Percentiles rank a stretch among this genome's conserved stretches.
Conservation (phyloP, 2,329 filamentous ascomycete species). For the Karstenula rhodostoma region DNA sequence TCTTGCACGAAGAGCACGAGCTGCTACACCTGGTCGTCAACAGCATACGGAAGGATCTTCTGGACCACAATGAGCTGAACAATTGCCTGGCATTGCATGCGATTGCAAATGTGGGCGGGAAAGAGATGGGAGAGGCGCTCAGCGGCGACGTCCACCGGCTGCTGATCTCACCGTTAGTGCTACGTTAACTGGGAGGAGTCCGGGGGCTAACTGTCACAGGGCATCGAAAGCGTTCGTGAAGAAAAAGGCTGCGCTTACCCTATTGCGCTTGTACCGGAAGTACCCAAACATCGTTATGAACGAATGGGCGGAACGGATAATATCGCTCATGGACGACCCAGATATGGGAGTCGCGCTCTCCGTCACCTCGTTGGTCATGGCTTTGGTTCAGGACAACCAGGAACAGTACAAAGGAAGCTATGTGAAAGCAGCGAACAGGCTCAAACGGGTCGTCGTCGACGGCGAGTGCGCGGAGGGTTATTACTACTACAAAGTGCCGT, state of each 20-base stretch:
- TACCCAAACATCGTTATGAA: slow-evolving; percentile 91
- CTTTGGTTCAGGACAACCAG: slow-evolving; percentile 90
- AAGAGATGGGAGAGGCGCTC: slow-evolving; percentile 96
- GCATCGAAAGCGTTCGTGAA: slow-evolving; percentile 97
- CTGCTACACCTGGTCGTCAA: slow-evolving; percentile 96
- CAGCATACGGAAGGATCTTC: slow-evolving; percentile 94
- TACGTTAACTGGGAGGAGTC: background rate
- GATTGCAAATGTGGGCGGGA: slow-evolving; percentile 95
- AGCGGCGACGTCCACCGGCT: slow-evolving; percentile 91
- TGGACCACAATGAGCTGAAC: slow-evolving; percentile 95
- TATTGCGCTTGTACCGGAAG: slow-evolving; percentile 93
- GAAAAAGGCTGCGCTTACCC: slow-evolving; percentile 95
- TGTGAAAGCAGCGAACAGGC: slow-evolving; percentile 85
- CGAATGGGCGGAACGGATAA: slow-evolving; percentile 97
- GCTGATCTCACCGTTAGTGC: slow-evolving; percentile 86
- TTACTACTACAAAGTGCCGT: slow-evolving; percentile 99
- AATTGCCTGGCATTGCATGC: slow-evolving; percentile 97
- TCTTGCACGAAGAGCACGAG: slow-evolving; percentile 97
- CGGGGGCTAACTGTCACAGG: slow-evolving; percentile 50
- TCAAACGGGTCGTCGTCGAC: slow-evolving; percentile 91
- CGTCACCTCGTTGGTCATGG: slow-evolving; percentile 94
- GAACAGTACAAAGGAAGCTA: slow-evolving; percentile 95
- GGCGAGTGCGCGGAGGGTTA: slow-evolving; percentile 91
- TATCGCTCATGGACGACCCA: slow-evolving; percentile 96
- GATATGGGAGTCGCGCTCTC: slow-evolving; percentile 95